Conservation (phyloP, 108 stramenopile species). For the Cyclostephanos invisitatus region DNA sequence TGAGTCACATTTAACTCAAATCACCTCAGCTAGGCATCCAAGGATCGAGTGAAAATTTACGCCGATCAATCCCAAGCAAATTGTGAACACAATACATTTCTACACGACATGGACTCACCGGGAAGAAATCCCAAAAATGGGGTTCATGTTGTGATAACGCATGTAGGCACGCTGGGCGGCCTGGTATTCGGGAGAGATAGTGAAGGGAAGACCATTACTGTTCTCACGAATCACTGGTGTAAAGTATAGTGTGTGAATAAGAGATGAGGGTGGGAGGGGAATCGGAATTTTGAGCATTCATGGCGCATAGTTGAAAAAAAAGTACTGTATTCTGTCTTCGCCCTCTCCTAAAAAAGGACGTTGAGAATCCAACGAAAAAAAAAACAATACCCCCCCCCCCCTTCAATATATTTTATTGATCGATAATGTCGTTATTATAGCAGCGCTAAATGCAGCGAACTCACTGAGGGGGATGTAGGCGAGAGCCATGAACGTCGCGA, state of each 20-base stretch:
- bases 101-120: slow-evolving; percentile 42
- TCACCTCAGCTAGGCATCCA: neutral
- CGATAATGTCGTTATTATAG: neutral
- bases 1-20: neutral
- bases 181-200: slow-evolving; percentile 79
- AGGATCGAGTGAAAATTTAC: neutral
- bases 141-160: slow-evolving; percentile 95
- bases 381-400: neutral
- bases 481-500: slow-evolving; percentile 42
- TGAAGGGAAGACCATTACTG: slow-evolving; percentile 67
- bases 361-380: neutral
- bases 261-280: neutral
- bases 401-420: neutral
- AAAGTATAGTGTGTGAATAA: neutral
- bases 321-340: too few species aligned
- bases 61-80: neutral
- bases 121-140: slow-evolving; percentile 83
- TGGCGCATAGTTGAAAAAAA: neutral
- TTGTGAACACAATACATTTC: neutral
- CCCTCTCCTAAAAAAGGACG: neutral
- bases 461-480: slow-evolving; percentile 77
- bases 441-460: slow-evolving; percentile 25
- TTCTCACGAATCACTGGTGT: slow-evolving; percentile 41
- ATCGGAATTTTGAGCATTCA: neutral
- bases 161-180: slow-evolving; percentile 89